These are phyloP conservation scores for Oryza glaberrima DNA, from an alignment of 176 grass and related monocot species.

Conservation along the genomic window DNA sequence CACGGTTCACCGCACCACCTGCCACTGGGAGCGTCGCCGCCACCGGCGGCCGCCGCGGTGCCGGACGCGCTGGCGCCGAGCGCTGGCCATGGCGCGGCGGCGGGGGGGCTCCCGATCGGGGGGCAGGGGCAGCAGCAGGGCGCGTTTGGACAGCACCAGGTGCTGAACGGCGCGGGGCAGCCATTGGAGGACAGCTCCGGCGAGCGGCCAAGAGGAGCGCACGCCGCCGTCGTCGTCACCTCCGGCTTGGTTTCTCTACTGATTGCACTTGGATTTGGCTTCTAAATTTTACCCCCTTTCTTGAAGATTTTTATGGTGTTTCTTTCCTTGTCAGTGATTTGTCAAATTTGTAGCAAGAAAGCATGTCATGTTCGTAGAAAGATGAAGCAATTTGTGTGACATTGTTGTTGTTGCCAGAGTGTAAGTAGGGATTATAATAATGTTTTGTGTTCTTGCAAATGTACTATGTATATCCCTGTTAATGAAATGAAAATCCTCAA, in stretches of 20 bases:
- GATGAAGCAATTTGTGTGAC: background rate
- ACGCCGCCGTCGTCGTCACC: background rate
- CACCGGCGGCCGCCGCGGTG: background rate
- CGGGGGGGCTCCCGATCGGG: conserved; percentile 33
- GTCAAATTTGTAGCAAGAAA: background rate
- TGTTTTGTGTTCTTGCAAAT: background rate
- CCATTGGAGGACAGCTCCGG: conserved; percentile 43
- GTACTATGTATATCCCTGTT: background rate
- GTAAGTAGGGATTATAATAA: background rate
- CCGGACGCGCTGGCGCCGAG: conserved; percentile 39
- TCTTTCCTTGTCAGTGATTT: background rate
- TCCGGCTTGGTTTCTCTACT: background rate
- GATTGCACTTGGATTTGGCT: background rate
- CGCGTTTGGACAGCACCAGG: conserved; percentile 50
- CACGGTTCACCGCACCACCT: conserved; percentile 28
- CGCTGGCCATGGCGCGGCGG: conserved; percentile 25
- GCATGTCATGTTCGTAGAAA: background rate
- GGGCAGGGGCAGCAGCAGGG: conserved; percentile 43
- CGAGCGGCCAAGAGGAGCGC: conserved; percentile 28
- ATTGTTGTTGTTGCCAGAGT: background rate
- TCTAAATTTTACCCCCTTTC: conserved; percentile 18
- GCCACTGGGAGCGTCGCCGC: conserved; percentile 31
- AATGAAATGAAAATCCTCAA: no score
- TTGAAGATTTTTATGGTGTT: background rate
- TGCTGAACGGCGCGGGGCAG: conserved; percentile 41